Evolutionary conservation across 169 alveolate genomes (phyloP), one percentile per base, ranked within the genome.

Genomic region (Ichthyophthirius multifiliis): DNA sequence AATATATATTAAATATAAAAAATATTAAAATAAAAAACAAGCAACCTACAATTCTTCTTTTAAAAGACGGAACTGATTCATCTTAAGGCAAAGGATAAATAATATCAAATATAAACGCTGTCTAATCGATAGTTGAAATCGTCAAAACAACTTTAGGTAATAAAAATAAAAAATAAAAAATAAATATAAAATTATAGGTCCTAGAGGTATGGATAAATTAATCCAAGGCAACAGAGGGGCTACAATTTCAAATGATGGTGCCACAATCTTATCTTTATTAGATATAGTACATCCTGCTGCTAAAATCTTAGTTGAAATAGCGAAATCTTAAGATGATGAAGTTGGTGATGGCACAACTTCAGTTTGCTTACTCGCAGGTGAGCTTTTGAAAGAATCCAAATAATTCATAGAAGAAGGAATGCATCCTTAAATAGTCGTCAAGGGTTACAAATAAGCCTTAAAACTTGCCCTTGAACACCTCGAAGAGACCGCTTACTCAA

Each of bases 271-370:
- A 87, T 84, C 86, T 47, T 93, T 98, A 27, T 89, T 98, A 9
- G 98, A 96, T 44, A 96, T 98, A 65, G 97, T 95, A 15, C 99
- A 98, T 79, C 99, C 99, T 9, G 99, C 99, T 13, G 99, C 99
- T 23, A 92, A 96, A 46, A 92, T 96, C 5, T 84, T 98, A 83
- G 99, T 97, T 13, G 99, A 98, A 73, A 96, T 98, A 76, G 99
- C 99, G 39, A 96, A 95, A 85, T 89, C 99, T 37, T 99, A 98
- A 88, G 99, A 98, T 84, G 98, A 94, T 67, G 99, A 98, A 84
- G 99, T 98, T 23, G 94, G 96, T 43, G 96, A 90, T 74, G 85
- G 87, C 46, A 98, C 99, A 5, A 97, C 99, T 16, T 94, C 98
- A 5, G 99, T 97, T 4, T 96, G 97, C 37, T 87, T 98, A 47